Conservation (phyloP, 495 filamentous ascomycete genomes). For the Astrothelium subdiscretum region DNA sequence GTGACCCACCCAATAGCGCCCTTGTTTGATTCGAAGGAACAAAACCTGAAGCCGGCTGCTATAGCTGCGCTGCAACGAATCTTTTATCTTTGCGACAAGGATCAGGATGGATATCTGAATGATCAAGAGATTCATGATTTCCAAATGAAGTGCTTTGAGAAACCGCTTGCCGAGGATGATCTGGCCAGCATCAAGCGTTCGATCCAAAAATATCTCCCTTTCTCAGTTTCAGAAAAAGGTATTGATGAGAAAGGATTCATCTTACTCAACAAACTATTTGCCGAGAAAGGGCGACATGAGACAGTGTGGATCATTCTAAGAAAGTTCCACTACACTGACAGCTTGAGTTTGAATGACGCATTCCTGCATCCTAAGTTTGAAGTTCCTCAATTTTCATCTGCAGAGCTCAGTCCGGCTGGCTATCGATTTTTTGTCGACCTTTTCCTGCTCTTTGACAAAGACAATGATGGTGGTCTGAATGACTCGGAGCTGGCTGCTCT, state of each 20-base stretch:
- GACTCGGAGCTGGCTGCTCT: constrained; percentile 69
- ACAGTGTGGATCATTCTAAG: constrained; percentile 94
- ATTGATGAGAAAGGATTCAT: constrained; percentile 76
- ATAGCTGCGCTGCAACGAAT: constrained; percentile 74
- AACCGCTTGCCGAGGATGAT: constrained; percentile 64
- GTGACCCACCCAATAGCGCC: constrained; percentile 96
- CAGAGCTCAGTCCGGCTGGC: constrained; percentile 85
- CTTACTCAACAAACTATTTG: constrained; percentile 85
- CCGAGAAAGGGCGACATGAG: constrained; percentile 95
- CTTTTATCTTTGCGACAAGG: constrained; percentile 92
- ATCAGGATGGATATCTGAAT: constrained; percentile 87
- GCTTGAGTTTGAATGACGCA: constrained; percentile 72
- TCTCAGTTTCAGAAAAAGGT: constrained; percentile 56
- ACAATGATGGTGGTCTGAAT: constrained; percentile 91
- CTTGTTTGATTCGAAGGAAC: constrained; percentile 89
- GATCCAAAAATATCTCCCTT: constrained; percentile 54
- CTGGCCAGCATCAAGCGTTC: constrained; percentile 78
- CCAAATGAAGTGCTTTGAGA: constrained; percentile 82
- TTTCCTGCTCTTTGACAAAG: constrained; percentile 88
- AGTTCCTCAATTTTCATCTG: constrained; percentile 78
- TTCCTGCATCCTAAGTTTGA: constrained; percentile 94
- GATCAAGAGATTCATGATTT: constrained; percentile 86
- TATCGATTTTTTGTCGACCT: constrained; percentile 97
- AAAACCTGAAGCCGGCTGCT: constrained; percentile 72
- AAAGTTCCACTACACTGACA: constrained; percentile 95